phyloP scores from a whole-genome alignment of 805 yeast genomes.

The Nakazawaea populi region DNA sequence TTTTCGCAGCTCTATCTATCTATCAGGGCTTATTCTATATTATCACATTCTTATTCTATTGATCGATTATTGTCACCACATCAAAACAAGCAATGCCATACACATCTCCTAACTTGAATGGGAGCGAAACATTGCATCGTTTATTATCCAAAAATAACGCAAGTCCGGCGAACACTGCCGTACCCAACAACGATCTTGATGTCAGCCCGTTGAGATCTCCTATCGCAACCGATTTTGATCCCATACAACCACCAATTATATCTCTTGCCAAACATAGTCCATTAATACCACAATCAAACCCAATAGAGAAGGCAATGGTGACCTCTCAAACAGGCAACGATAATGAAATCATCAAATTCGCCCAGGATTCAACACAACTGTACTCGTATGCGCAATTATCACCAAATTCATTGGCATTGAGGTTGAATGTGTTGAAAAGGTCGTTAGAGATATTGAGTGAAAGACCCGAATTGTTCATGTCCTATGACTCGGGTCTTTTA shows the following conservation, averaged over 20 bases:
- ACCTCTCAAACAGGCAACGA: not conserved
- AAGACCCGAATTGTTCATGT: slow-evolving; percentile 44
- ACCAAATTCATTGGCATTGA: slow-evolving; percentile 71
- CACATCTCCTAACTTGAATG: slow-evolving; percentile 3
- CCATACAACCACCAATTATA: not conserved
- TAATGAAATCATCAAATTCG: slow-evolving; percentile 51
- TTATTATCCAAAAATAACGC: not conserved
- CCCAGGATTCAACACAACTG: slow-evolving; percentile 77
- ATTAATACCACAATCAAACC: not conserved
- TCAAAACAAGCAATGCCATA: slow-evolving; percentile 3
- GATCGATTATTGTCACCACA: too few species aligned
- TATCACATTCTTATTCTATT: too few species aligned
- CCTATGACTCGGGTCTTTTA: slow-evolving; percentile 19
- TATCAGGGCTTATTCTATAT: too few species aligned
- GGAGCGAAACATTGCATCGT: not conserved
- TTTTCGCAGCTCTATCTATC: too few species aligned
- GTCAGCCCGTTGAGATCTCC: not conserved
- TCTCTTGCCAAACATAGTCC: not conserved
- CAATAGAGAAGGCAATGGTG: slow-evolving; percentile 1
- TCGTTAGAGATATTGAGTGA: slow-evolving; percentile 69
- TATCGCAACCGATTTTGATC: not conserved
- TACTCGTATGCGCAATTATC: slow-evolving; percentile 80
- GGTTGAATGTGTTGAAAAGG: slow-evolving; percentile 68
- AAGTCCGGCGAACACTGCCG: not conserved
- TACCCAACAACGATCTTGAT: not conserved